Base-by-base conservation (phyloP, 176 grass and related monocot genomes). In the Miscanthus lutarioriparius region DNA sequence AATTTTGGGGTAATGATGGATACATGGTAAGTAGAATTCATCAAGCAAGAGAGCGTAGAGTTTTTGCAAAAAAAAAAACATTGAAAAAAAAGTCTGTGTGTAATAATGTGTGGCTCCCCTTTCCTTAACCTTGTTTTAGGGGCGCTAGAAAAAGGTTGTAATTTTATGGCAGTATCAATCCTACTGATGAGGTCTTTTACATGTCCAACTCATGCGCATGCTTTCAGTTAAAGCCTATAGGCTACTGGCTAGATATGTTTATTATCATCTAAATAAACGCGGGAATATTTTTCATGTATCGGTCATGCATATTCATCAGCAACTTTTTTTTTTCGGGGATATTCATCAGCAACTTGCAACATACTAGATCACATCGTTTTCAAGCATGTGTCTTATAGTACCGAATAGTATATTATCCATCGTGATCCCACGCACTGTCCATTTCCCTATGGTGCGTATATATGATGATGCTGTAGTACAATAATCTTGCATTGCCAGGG, bases 331-430 rank as follows among this genome's bases (percentile, higher is more conserved):
- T n/a, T n/a, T n/a, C n/a, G n/a, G n/a, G n/a, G n/a, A 79, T 80
- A 80, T 84, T 33, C 75, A 88, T 44, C 67, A 0, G 35, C 67
- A 83, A 65, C 67, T 72, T 78, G 80, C 67, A 15, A 17, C 17
- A 51, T 22, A 39, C 38, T 17, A 36, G 25, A 67, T 58, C 30
- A 15, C 67, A 64, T 84, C 75, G 49, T 73, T 88, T 84, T 88
- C 86, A 72, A 54, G 54, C 80, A 88, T 79, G 81, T 84, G 87
- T 26, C 8, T 20, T 44, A 35, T 47, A 40, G 59, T 56, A 67
- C 10, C 19, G 72, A 67, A 76, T 76, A 74, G 15, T 6, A 66
- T 76, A 76, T 67, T 70, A 70, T 70, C 66, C 47, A 40, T 51
- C 64, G 12, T 62, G 10, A 63, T 32, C 25, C 25, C 12, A 27